Evolutionary conservation across 2,329 filamentous ascomycete genomes (phyloP), one percentile per base, ranked within the genome.

Genomic region (Hymenotorrendiella dingleyae): DNA sequence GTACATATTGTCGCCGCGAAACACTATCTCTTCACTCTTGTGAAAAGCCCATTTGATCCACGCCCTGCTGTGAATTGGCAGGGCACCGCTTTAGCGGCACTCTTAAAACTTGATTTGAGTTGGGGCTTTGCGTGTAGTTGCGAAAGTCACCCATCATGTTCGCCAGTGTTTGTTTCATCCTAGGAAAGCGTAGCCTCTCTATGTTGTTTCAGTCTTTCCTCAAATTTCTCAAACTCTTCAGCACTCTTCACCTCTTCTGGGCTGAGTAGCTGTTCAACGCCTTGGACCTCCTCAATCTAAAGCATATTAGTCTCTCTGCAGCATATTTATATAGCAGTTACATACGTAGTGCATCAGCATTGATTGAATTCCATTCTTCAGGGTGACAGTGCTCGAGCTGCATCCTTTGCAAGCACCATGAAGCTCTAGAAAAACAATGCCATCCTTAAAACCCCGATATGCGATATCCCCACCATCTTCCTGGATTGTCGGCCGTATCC

Each of bases 381-480:
- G 67, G 22, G 93, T 98, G 26, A 96, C 90, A 0, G 93, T 97
- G 63, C 90, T 96, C 34, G 87, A 94, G 64, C 97, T 93, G 64
- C 93, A 98, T 16, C 91, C 97, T 53, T 93, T 76, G 66, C 93
- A 98, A 16, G 93, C 93, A 12, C 93, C 93, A 36, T 91, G 76
- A 57, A 98, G 67, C 73, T 95, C 96, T 58, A 95, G 63, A 56
- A 80, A 63, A n/a, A 95, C 93, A 49, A 84, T 77, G 0, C 93
- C 93, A 55, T 88, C 76, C 54, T 89, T 77, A 58, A 97, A 97
- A 1, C 91, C 91, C 14, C 86, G 74, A 63, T 91, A 94, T 64
- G 98, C 93, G 59, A 98, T 97, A 63, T 98, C 93, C 34, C 93
- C 93, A 36, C 93, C 93, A 55, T 98, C 93, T 63, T 97, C 93